Evolutionary conservation across 1,284 basidiomycete genomes (phyloP).

Genomic region (Ustilago trichophora): DNA sequence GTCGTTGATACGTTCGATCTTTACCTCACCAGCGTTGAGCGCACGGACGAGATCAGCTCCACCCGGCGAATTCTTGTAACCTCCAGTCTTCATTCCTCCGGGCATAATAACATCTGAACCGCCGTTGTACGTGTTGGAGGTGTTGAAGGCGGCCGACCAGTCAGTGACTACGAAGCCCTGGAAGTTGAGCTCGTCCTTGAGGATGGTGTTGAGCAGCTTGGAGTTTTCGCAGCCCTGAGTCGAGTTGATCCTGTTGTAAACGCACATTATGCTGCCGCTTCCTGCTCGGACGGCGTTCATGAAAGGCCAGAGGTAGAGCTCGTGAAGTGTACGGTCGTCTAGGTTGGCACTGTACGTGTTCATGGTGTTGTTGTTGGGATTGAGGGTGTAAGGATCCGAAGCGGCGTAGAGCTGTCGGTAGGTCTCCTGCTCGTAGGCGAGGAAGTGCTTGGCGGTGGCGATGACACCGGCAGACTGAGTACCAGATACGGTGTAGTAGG

Average conservation of each 20-base stretch:
- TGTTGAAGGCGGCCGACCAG: slow-evolving; percentile 40
- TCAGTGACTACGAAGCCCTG: slow-evolving; percentile 41
- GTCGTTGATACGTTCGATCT: slow-evolving; percentile 43
- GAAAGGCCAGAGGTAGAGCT: slow-evolving; percentile 49
- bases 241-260: slow-evolving; percentile 24
- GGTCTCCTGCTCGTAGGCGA: slow-evolving; percentile 44
- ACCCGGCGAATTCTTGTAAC: slow-evolving; percentile 29
- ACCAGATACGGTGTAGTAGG: slow-evolving; percentile 38
- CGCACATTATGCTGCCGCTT: slow-evolving; percentile 35
- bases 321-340: slow-evolving; percentile 40
- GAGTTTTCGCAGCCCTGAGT: slow-evolving; percentile 21
- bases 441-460: slow-evolving; percentile 43
- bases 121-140: slow-evolving; percentile 34
- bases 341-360: slow-evolving; percentile 66
- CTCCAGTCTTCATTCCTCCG: slow-evolving; percentile 30
- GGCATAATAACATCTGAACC: slow-evolving; percentile 34
- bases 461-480: slow-evolving; percentile 38
- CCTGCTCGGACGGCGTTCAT: slow-evolving; percentile 43
- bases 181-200: slow-evolving; percentile 46
- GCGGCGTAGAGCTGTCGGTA: slow-evolving; percentile 31
- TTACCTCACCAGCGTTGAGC: slow-evolving; percentile 26
- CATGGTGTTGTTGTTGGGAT: slow-evolving; percentile 45
- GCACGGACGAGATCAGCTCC: slow-evolving; percentile 31
- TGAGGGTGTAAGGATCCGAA: slow-evolving; percentile 40
- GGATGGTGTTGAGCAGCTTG: slow-evolving; percentile 37